Evolutionary conservation across 345 rosid genomes (phyloP).

Genomic region (Salix koriyanagi): DNA sequence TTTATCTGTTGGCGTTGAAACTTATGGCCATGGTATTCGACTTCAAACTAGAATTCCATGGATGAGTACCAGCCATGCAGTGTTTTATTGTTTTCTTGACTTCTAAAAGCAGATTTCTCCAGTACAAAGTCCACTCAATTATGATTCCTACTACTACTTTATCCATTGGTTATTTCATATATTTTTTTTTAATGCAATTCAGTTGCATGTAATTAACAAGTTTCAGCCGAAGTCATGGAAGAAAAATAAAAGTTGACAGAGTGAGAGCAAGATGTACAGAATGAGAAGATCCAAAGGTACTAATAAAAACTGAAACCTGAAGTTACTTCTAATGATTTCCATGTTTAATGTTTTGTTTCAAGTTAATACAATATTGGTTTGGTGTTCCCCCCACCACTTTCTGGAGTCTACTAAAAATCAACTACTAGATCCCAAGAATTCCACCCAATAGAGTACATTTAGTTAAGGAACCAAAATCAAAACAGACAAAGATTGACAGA

Average conservation of each 20-base stretch:
- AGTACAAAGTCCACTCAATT: background rate
- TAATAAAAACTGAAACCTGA: background rate
- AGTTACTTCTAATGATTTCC: background rate
- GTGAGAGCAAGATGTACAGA: background rate
- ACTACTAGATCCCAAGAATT: background rate
- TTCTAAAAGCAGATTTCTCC: background rate
- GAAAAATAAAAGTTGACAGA: no score
- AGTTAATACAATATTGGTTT: background rate
- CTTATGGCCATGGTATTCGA: background rate
- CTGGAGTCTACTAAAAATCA: background rate
- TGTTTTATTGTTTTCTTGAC: background rate
- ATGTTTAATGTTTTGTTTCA: background rate
- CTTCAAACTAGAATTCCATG: background rate
- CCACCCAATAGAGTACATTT: background rate
- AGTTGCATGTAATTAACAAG: no score
- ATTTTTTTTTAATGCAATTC: no score
- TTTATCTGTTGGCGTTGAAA: background rate
- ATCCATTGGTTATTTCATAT: no score
- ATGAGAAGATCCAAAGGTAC: background rate
- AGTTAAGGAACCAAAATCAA: background rate
- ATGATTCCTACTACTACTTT: no score
- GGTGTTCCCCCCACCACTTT: background rate
- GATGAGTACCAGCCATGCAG: background rate
- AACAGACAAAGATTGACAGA: background rate
- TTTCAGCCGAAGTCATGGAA: no score